A percentile compares a stretch with the other conserved stretches of the same genome.
These are phyloP conservation scores for Hanseniaspora jakobsenii DNA, from an alignment of 805 yeast species.

Conservation along the genomic window DNA sequence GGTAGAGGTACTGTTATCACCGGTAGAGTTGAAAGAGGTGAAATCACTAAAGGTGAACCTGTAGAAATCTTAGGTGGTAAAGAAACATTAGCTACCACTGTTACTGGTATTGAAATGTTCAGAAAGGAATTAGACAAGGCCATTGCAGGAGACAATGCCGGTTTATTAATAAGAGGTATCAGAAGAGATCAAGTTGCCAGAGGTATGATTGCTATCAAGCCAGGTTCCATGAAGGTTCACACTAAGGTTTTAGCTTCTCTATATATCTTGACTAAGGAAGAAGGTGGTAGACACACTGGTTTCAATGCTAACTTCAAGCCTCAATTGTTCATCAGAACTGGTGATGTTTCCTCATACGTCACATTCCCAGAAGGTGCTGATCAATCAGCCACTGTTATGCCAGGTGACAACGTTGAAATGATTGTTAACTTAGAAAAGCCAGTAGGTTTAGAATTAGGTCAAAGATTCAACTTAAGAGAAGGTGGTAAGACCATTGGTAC, in stretches of 20 bases:
- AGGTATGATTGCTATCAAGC: slow-evolving; percentile 95
- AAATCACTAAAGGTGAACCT: slow-evolving; percentile 95
- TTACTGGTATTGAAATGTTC: slow-evolving; percentile 98
- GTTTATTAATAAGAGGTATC: slow-evolving; percentile 92
- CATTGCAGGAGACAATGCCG: slow-evolving; percentile 98
- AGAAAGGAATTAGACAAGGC: slow-evolving; percentile 96
- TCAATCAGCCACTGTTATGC: slow-evolving; percentile 82
- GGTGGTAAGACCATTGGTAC: slow-evolving; percentile 99
- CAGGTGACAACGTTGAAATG: slow-evolving; percentile 98
- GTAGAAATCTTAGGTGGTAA: slow-evolving; percentile 91
- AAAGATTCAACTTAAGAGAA: slow-evolving; percentile 98
- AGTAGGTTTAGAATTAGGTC: slow-evolving; percentile 89
- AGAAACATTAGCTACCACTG: slow-evolving; percentile 80
- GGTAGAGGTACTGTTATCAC: slow-evolving; percentile 99
- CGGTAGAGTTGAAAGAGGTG: slow-evolving; percentile 98
- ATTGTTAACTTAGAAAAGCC: slow-evolving; percentile 78
- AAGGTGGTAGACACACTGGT: slow-evolving; percentile 98
- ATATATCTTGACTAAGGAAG: slow-evolving; percentile 87
- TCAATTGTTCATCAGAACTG: slow-evolving; percentile 91
- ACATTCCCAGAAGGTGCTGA: slow-evolving; percentile 72
- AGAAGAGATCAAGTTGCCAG: slow-evolving; percentile 93
- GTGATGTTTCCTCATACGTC: slow-evolving; percentile 83
- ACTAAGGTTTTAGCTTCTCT: slow-evolving; percentile 86
- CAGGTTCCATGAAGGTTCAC: slow-evolving; percentile 85
- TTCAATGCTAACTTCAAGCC: slow-evolving; percentile 97